Conservation (phyloP, 768 basidiomycete genomes). For the Fomitopsis serialis region DNA sequence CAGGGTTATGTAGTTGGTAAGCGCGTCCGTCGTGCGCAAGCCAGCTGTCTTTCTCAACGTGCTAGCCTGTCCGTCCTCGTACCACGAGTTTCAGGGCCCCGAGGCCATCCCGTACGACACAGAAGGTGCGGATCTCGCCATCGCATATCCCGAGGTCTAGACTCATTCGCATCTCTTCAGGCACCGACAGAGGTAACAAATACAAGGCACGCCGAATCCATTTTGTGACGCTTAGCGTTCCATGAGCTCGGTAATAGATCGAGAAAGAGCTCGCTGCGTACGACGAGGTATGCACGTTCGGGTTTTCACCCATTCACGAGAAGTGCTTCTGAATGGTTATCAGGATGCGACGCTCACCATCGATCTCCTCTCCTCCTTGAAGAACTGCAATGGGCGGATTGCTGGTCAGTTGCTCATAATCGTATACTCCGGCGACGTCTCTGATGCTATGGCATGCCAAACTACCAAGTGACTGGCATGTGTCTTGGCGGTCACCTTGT, state of each 20-base stretch:
- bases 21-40: constrained; percentile 20
- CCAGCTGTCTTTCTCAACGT: neutral
- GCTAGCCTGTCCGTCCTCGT: constrained; percentile 78
- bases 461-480: constrained; percentile 75
- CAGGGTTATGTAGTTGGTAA: constrained; percentile 80
- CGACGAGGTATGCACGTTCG: constrained; percentile 56
- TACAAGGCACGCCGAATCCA: constrained; percentile 58
- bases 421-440: neutral
- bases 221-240: neutral
- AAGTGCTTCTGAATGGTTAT: neutral
- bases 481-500: constrained; percentile 86
- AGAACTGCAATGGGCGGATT: constrained; percentile 89
- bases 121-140: constrained; percentile 47
- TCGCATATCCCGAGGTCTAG: constrained; percentile 1
- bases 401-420: constrained; percentile 45
- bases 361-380: constrained; percentile 65
- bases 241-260: constrained; percentile 42
- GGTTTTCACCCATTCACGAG: neutral
- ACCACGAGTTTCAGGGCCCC: constrained; percentile 90
- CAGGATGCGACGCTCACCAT: constrained; percentile 78
- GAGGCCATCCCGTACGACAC: constrained; percentile 85
- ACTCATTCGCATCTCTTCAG: constrained; percentile 24
- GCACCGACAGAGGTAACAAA: constrained; percentile 87
- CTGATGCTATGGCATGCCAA: too few species aligned
- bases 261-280: constrained; percentile 87